A percentile compares a stretch with the other conserved stretches of the same genome.
phyloP scores from a whole-genome alignment of 2,329 filamentous ascomycete genomes.

The Cladophialophora immunda region DNA sequence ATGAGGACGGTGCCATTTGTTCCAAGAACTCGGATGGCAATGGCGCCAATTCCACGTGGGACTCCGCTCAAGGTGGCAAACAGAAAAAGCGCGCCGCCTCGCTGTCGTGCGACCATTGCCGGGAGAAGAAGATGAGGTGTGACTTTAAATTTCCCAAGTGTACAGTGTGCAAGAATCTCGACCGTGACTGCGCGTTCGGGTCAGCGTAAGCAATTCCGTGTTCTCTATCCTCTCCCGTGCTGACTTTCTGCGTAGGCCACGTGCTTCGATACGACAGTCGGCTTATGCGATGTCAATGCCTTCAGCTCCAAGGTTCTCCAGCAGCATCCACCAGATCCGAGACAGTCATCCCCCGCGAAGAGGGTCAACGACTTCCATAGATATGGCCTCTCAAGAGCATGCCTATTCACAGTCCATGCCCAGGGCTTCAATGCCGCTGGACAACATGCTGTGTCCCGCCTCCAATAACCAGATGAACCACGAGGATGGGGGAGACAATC shows the following conservation, averaged over 20 bases:
- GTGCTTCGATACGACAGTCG: conserved; percentile 20
- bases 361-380: conserved; percentile 36
- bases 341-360: conserved; percentile 14
- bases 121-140: conserved; percentile 98
- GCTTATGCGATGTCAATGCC: conserved; percentile 16
- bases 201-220: conserved; percentile 67
- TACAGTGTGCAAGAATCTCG: conserved; percentile 91
- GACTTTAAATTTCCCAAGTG: conserved; percentile 88
- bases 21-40: conserved; percentile 86
- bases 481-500: conserved; percentile 42
- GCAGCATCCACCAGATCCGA: conserved; percentile 31
- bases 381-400: conserved; percentile 45
- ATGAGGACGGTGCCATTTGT: conserved; percentile 84
- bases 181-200: conserved; percentile 83
- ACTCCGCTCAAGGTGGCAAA: conserved; percentile 92
- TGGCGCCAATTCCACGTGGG: conserved; percentile 88
- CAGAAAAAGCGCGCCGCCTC: conserved; percentile 89
- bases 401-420: conserved; percentile 39
- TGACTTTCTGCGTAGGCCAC: conserved; percentile 19
- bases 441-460: conserved; percentile 37
- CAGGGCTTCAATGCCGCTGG: conserved; percentile 27
- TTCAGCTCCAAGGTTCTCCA: conserved; percentile 27
- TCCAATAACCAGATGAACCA: conserved; percentile 42
- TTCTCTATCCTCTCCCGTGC: neutral
- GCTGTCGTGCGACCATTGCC: conserved; percentile 90